phyloP scores from a whole-genome alignment of 768 basidiomycete species.

The Suillus brevipes region DNA sequence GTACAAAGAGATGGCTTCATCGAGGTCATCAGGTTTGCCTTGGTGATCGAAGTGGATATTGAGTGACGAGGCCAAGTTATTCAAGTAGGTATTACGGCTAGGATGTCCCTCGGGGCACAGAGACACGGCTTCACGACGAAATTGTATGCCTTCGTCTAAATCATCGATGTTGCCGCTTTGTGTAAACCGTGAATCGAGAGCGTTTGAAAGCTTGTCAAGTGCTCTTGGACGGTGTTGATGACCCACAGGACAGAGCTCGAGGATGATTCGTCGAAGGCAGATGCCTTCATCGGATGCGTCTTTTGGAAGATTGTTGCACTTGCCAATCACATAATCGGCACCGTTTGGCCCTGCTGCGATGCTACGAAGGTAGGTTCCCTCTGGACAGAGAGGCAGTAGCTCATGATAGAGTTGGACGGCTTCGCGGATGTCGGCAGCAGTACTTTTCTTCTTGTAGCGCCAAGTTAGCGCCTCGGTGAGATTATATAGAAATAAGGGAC shows the following conservation, averaged over 20 bases:
- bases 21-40: not conserved
- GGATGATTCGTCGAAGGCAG: not conserved
- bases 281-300: not conserved
- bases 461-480: not conserved
- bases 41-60: not conserved
- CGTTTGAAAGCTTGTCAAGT: not conserved
- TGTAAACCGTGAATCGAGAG: fast-evolving
- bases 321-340: not conserved
- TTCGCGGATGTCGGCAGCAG: not conserved
- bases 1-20: not conserved
- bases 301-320: not conserved
- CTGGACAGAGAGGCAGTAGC: not conserved
- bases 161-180: not conserved
- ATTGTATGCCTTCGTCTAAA: not conserved
- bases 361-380: not conserved
- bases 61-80: not conserved
- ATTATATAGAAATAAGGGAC: not conserved
- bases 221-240: not conserved
- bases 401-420: too few relatives aligned
- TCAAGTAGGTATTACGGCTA: not conserved
- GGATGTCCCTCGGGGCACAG: not conserved
- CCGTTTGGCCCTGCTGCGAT: not conserved
- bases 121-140: not conserved
- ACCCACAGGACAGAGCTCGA: not conserved
- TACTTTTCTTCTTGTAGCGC: not conserved